phyloP scores from a whole-genome alignment of 495 filamentous ascomycete species.

The Poronia punctata region DNA sequence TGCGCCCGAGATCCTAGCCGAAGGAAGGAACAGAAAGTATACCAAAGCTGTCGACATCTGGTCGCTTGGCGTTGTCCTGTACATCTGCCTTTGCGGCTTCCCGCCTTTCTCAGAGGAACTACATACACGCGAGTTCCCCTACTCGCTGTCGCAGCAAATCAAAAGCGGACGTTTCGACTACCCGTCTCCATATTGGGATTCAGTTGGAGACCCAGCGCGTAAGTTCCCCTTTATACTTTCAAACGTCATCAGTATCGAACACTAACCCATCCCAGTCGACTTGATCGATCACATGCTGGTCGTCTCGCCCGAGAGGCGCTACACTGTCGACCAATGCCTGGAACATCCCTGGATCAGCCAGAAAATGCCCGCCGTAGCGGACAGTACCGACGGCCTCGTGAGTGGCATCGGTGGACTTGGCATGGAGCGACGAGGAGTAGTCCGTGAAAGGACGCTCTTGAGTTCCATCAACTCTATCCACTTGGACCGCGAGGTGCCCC shows the following conservation, averaged over 20 bases:
- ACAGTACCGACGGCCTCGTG: slow-evolving; percentile 91
- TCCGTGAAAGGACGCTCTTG: slow-evolving; percentile 78
- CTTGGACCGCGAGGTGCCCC: slow-evolving; percentile 54
- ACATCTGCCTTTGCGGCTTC: slow-evolving; percentile 97
- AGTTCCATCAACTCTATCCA: slow-evolving; percentile 73
- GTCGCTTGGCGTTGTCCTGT: slow-evolving; percentile 97
- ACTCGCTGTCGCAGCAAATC: slow-evolving; percentile 84
- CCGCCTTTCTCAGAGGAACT: slow-evolving; percentile 96
- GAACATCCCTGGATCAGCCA: slow-evolving; percentile 82
- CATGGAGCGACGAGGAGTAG: slow-evolving; percentile 72
- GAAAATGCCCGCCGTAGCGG: slow-evolving; percentile 48
- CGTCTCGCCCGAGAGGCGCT: slow-evolving; percentile 74
- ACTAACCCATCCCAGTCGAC: slow-evolving; percentile 51
- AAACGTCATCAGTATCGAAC: background rate
- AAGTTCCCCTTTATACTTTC: slow-evolving; percentile 12
- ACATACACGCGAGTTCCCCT: slow-evolving; percentile 70
- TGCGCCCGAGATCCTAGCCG: slow-evolving; percentile 88
- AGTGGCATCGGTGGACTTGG: slow-evolving; percentile 74
- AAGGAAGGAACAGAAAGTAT: slow-evolving; percentile 71
- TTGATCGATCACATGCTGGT: slow-evolving; percentile 94
- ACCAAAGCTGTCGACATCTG: slow-evolving; percentile 94
- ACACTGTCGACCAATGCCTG: slow-evolving; percentile 83
- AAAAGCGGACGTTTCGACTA: slow-evolving; percentile 85
- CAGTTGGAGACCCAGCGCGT: slow-evolving; percentile 75
- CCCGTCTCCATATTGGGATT: slow-evolving; percentile 96